Conservation (phyloP, 495 filamentous ascomycete species). For the Neohortaea acidophila region DNA sequence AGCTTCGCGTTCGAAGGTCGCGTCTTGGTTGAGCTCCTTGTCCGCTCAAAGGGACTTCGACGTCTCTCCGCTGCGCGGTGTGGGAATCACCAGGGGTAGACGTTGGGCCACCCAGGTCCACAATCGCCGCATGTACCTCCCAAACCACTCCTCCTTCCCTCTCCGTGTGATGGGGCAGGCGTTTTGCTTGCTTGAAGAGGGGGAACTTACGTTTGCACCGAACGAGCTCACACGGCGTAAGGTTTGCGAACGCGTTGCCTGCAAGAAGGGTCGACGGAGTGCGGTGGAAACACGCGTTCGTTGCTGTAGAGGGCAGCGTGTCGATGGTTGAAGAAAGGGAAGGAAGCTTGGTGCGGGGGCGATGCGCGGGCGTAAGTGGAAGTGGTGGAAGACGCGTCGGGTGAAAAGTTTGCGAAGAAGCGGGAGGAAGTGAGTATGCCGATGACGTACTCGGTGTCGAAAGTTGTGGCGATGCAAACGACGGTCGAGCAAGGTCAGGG, state of each 20-base stretch:
- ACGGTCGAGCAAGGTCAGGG: neutral
- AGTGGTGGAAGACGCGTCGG: slow-evolving; percentile 5
- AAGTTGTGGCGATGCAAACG: neutral
- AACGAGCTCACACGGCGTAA: neutral
- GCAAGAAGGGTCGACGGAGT: neutral
- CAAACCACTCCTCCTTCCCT: slow-evolving; percentile 1
- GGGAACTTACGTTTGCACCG: slow-evolving; percentile 16
- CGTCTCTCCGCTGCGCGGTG: neutral
- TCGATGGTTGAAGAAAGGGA: slow-evolving; percentile 13
- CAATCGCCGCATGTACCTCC: slow-evolving; percentile 16
- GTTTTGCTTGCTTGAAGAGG: slow-evolving; percentile 8
- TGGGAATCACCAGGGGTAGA: no score
- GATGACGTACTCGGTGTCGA: neutral
- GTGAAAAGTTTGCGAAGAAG: slow-evolving; percentile 1
- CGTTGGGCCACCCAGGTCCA: slow-evolving; percentile 4
- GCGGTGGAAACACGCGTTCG: neutral
- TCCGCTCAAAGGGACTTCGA: neutral
- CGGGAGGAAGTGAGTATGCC: neutral
- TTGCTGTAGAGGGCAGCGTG: slow-evolving; percentile 11
- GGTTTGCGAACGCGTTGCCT: neutral
- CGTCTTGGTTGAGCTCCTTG: neutral
- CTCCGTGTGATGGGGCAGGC: slow-evolving; percentile 10
- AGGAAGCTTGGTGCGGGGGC: slow-evolving; percentile 5
- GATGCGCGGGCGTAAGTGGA: neutral
- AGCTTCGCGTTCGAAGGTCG: no score